phyloP scores from a whole-genome alignment of 108 stramenopile species.

The Fistulifera solaris region DNA sequence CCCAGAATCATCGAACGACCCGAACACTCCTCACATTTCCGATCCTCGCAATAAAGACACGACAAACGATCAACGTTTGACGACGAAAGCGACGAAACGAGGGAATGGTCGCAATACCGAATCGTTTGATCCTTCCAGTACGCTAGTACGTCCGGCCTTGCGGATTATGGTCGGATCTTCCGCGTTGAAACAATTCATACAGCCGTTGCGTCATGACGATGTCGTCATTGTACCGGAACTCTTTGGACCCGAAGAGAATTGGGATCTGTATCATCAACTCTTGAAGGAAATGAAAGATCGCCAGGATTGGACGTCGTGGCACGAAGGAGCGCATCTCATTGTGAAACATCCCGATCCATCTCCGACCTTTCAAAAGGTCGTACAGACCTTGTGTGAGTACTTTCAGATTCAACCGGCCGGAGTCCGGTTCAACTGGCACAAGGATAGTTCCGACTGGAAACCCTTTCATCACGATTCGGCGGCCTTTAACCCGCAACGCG shows the following conservation, averaged over 20 bases:
- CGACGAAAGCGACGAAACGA: slow-evolving; percentile 28
- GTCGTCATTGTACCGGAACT: slow-evolving; percentile 83
- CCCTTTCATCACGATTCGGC: slow-evolving; percentile 90
- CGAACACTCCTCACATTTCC: too few relatives aligned
- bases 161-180: slow-evolving; percentile 41
- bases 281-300: slow-evolving; percentile 61
- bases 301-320: slow-evolving; percentile 77
- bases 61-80: slow-evolving; percentile 36
- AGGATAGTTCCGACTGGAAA: slow-evolving; percentile 76
- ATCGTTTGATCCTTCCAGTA: slow-evolving; percentile 64
- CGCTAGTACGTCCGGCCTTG: slow-evolving; percentile 63
- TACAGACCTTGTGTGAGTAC: slow-evolving; percentile 58
- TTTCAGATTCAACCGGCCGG: slow-evolving; percentile 53
- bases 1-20: too few relatives aligned
- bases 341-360: slow-evolving; percentile 51
- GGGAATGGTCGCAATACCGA: slow-evolving; percentile 56
- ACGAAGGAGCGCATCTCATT: slow-evolving; percentile 81
- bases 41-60: too few relatives aligned
- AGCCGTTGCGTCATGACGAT: slow-evolving; percentile 70
- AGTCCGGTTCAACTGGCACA: slow-evolving; percentile 83
- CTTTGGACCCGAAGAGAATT: slow-evolving; percentile 64
- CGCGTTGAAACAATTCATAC: slow-evolving; percentile 8
- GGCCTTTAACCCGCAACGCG: slow-evolving; percentile 73
- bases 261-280: slow-evolving; percentile 67
- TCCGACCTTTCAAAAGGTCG: slow-evolving; percentile 49